These are phyloP conservation scores for Vanderwaltozyma yarrowii DNA, from an alignment of 805 yeast genomes.

Conservation along the genomic window DNA sequence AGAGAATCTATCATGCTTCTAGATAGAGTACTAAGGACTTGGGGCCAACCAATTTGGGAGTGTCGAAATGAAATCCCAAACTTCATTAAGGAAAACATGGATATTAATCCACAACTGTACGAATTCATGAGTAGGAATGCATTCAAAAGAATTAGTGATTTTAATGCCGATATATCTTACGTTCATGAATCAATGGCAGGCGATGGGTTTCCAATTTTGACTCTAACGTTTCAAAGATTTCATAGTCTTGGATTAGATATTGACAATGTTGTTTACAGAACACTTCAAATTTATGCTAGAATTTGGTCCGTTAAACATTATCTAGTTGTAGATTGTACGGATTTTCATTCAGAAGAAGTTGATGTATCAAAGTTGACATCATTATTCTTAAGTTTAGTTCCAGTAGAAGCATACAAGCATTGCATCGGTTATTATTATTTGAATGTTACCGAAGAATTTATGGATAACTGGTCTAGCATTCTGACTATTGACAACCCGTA, in stretches of 20 bases:
- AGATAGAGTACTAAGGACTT: conserved; percentile 35
- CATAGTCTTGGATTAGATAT: conserved; percentile 27
- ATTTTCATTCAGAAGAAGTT: conserved; percentile 28
- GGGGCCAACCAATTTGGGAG: conserved; percentile 50
- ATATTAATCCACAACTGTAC: conserved; percentile 40
- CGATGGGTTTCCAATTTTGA: conserved; percentile 62
- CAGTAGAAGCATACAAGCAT: conserved; percentile 40
- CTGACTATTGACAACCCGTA: conserved; percentile 18
- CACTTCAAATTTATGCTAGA: conserved; percentile 55
- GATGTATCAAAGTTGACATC: conserved; percentile 11
- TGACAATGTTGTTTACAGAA: conserved; percentile 44
- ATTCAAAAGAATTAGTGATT: conserved; percentile 37
- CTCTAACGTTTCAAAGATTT: conserved; percentile 37
- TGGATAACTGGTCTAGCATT: conserved; percentile 14
- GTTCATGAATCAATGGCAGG: conserved; percentile 53
- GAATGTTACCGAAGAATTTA: conserved; percentile 27
- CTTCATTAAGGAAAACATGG: conserved; percentile 38
- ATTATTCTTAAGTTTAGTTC: conserved; percentile 36
- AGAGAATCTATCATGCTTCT: conserved; percentile 27
- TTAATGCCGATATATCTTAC: conserved; percentile 25
- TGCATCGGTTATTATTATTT: conserved; percentile 43
- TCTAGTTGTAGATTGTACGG: conserved; percentile 57
- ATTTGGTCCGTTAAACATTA: conserved; percentile 59
- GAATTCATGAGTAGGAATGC: conserved; percentile 67
- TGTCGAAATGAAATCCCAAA: conserved; percentile 46